Conservation (phyloP, 1,284 basidiomycete genomes). For the Papiliotrema fonsecae region DNA sequence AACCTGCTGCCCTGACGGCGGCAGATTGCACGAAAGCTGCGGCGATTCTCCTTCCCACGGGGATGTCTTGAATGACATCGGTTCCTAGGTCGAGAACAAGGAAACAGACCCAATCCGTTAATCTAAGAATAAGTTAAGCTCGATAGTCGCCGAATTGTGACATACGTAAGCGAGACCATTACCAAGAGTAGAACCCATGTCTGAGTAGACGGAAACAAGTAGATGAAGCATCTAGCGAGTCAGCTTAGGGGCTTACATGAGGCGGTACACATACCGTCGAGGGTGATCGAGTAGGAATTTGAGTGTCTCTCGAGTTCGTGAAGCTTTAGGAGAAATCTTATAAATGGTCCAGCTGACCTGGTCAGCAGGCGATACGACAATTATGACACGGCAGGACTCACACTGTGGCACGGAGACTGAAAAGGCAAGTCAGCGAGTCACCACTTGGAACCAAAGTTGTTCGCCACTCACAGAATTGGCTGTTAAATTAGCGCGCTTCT, state of each 20-base stretch:
- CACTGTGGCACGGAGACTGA: conserved; percentile 64
- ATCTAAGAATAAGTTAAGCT: conserved; percentile 46
- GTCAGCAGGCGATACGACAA: too few relatives aligned
- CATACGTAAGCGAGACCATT: conserved; percentile 67
- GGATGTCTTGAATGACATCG: conserved; percentile 63
- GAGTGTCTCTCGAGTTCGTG: conserved; percentile 70
- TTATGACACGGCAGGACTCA: conserved; percentile 31
- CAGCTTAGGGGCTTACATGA: background rate
- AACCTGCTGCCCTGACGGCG: conserved; percentile 82
- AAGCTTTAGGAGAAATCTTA: conserved; percentile 58
- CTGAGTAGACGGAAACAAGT: conserved; percentile 91
- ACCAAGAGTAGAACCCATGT: conserved; percentile 80
- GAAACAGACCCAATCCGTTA: conserved; percentile 83
- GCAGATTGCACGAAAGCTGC: conserved; percentile 66
- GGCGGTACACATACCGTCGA: conserved; percentile 54
- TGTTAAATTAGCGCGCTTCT: conserved; percentile 34
- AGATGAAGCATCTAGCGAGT: conserved; percentile 66
- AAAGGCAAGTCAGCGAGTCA: too few relatives aligned
- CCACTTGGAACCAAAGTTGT: too few relatives aligned
- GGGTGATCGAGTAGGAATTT: conserved; percentile 94
- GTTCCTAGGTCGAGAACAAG: conserved; percentile 84
- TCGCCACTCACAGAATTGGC: conserved; percentile 68
- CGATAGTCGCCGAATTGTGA: conserved; percentile 2
- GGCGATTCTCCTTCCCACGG: conserved; percentile 61
- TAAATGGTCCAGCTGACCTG: conserved; percentile 67